phyloP scores from a whole-genome alignment of 495 filamentous ascomycete genomes.

The Penicillium crystallinum region DNA sequence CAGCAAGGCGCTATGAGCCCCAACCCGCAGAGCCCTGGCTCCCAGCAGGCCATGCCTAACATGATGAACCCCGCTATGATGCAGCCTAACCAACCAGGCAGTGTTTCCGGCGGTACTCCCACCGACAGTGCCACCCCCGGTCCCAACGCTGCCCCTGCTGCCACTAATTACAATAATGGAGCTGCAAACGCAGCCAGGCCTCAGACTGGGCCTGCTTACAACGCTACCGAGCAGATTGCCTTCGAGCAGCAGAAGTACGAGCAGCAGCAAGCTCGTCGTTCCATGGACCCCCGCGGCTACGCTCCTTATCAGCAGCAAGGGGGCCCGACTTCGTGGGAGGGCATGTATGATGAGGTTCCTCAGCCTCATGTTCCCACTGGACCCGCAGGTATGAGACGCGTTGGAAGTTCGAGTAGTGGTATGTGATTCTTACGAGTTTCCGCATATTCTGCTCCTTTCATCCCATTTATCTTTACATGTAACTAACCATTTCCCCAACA shows the following conservation, averaged over 20 bases:
- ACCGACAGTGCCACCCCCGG: conserved; percentile 14
- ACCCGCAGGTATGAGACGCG: conserved; percentile 46
- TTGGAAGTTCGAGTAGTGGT: conserved; percentile 50
- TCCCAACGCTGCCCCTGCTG: conserved; percentile 4
- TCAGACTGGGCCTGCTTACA: conserved; percentile 52
- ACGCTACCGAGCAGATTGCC: conserved; percentile 68
- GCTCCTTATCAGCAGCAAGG: conserved; percentile 51
- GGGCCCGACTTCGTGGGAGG: conserved; percentile 85
- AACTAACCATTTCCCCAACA: conserved; percentile 16
- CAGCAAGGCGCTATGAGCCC: conserved; percentile 43
- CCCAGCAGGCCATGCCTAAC: conserved; percentile 37
- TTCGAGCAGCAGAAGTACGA: conserved; percentile 90
- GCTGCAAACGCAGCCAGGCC: conserved; percentile 6
- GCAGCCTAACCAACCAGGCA: conserved; percentile 52
- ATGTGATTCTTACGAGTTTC: conserved; percentile 15
- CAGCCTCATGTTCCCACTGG: conserved; percentile 65
- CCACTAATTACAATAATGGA: conserved; percentile 24
- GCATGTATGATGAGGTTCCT: conserved; percentile 98
- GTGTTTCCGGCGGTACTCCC: conserved; percentile 9
- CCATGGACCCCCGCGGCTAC: conserved; percentile 41
- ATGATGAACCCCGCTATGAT: conserved; percentile 64
- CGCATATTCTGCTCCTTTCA: conserved; percentile 1
- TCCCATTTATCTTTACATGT: not conserved
- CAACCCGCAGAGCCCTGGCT: conserved; percentile 40
- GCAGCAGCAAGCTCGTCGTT: conserved; percentile 57